Evolutionary conservation across 208 protist genomes (phyloP).

Genomic region (Crithidia expoeki): DNA sequence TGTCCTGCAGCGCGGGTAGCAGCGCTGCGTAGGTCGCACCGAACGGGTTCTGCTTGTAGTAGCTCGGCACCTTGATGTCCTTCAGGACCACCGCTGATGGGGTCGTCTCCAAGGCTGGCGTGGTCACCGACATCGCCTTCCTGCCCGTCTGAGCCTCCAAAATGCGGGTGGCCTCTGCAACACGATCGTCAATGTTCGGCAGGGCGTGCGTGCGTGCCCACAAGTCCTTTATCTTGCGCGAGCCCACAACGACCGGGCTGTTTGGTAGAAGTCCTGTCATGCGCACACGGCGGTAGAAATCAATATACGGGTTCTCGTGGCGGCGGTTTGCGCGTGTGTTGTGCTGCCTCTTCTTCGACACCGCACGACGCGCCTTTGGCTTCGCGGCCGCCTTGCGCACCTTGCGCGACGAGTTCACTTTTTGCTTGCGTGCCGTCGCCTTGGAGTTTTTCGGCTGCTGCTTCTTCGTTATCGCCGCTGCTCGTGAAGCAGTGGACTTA

Average conservation of each 20-base stretch:
- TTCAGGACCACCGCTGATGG: not conserved
- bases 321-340: not conserved
- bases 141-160: conserved; percentile 26
- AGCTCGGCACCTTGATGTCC: conserved; percentile 34
- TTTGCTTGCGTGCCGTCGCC: not conserved
- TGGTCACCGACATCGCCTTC: conserved; percentile 7
- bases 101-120: not conserved
- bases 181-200: conserved; percentile 29
- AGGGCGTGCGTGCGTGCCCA: conserved; percentile 41
- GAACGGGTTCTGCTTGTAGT: conserved; percentile 42
- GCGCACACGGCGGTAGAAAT: conserved; percentile 51
- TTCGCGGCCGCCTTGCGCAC: conserved; percentile 10
- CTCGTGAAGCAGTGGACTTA: not conserved
- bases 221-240: conserved; percentile 44
- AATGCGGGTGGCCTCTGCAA: conserved; percentile 27
- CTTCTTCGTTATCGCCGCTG: not conserved
- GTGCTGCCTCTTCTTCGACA: conserved; percentile 10
- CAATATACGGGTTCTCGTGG: conserved; percentile 38
- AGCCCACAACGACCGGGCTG: conserved; percentile 25
- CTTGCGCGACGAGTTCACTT: conserved; percentile 5
- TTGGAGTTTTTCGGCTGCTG: not conserved
- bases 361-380: not conserved
- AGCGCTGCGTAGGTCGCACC: conserved; percentile 40
- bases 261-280: conserved; percentile 52
- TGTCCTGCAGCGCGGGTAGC: conserved; percentile 15